Evolutionary conservation across 192 early-diverging fungal genomes (phyloP), one percentile per base, ranked within the genome.

Genomic region (Backusella psychrophila): DNA sequence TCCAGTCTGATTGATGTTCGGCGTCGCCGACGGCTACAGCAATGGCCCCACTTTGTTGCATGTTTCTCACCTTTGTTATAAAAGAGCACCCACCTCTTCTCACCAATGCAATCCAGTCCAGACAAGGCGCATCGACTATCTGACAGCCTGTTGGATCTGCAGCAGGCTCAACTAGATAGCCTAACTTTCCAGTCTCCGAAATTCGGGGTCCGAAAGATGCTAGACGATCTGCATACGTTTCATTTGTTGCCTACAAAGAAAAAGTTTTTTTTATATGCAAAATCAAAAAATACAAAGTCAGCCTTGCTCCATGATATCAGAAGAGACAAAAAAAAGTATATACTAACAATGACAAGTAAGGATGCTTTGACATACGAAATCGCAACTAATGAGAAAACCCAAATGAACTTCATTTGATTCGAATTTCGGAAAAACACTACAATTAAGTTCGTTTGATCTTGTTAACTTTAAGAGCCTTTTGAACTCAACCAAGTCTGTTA

Each of bases 1-100:
- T 91, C 42, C 96, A 89, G 68, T 88, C 83, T 49, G 87, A 87
- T 31, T 75, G 72, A 36, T 85, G 85, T 72, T 89, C 86, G n/a
- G 86, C 84, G 77, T 98, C 96, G 31, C 96, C 96, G 15, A 99
- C 96, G 26, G 97, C 85, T 23, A 98, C 95, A 0, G 93, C 95
- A 21, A 86, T 86, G 6, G 94, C 95, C 39, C 96, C 96, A 38
- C 90, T 89, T 6, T 77, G 79, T 86, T 99, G 96, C 95, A 98
- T 96, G 56, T 93, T 91, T 42, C 94, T 86, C 6, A 99, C 91
- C 80, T 99, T 99, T 9, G 94, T 91, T 33, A 92, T 86, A 80
- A 99, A 98, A 0, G 92, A 86, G 81, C 97, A 99, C 8, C 87
- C 85, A 71, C 97, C 97, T 65, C 97, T 90, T 78, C 94, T 88